Evolutionary conservation across 768 basidiomycete species (phyloP), one percentile per base, ranked within the genome.

Genomic region (Boletellus ananiceps): DNA sequence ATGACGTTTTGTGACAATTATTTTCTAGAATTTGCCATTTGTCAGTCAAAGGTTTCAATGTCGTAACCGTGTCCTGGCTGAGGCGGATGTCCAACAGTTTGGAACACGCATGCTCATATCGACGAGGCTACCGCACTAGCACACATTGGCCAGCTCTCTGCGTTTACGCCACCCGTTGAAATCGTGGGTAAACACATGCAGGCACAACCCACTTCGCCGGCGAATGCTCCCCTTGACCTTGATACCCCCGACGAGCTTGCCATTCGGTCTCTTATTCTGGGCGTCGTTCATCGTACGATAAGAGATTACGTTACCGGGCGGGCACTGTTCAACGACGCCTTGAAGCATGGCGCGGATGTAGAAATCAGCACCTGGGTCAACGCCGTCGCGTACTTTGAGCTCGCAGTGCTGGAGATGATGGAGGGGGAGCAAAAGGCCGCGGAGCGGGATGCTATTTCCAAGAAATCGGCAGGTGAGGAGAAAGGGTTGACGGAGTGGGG

Each of bases 91-190:
- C 14, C 48, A 2, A 40, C 47, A 88, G 86, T 90, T 67, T 90
- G 88, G 88, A 91, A 90, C 59, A 83, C 76, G 0, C 83, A 88
- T 60, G 63, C 77, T n/a, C 79, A 85, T 4, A 76, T 87, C 38
- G 70, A 74, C 7, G 67, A 71, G 15, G 64, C 65, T 2, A 73
- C 80, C 12, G 84, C 86, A 0, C 60, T 75, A 52, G 75, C 73
- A 0, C 85, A 88, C 51, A 80, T 90, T 46, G 56, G 67, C n/a
- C 76, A 79, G 27, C 74, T 83, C 52, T 57, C 71, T 13, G 54
- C 68, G 1, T 63, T 86, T 19, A 72, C 78, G 1, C 84, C 85
- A 0, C 65, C 69, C 1, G 57, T 74, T 11, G 55, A 32, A 8
- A 65, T 76, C 38, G 57, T 58, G 51, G 65, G 60, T 33, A 66